Conservation (phyloP, 148 eudicot genomes). For the Persicaria maculosa region DNA sequence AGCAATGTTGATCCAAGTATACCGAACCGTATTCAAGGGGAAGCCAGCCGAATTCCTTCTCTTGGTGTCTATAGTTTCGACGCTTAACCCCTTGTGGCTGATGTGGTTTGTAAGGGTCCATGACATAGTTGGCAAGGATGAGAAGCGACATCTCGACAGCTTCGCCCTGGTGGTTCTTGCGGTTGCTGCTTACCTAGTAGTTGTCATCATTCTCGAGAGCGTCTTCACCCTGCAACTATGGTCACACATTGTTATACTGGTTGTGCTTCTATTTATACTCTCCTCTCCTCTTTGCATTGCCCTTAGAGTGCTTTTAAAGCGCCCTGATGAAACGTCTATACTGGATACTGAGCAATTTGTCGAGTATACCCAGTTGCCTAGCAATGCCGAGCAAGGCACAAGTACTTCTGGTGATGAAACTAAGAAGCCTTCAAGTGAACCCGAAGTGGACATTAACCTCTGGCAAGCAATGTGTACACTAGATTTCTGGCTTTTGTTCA, state of each 20-base stretch:
- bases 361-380: conserved; percentile 26
- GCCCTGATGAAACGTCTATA: conserved; percentile 10
- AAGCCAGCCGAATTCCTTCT: conserved; percentile 49
- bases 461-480: conserved; percentile 51
- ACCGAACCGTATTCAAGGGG: conserved; percentile 43
- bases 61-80: conserved; percentile 49
- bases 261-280: conserved; percentile 37
- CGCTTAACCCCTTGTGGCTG: conserved; percentile 41
- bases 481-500: conserved; percentile 59
- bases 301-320: conserved; percentile 30
- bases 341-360: conserved; percentile 11
- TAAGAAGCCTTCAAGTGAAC: not conserved
- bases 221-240: conserved; percentile 27
- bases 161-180: conserved; percentile 41
- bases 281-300: conserved; percentile 43
- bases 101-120: conserved; percentile 55
- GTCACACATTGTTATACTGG: conserved; percentile 27
- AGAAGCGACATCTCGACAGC: conserved; percentile 39
- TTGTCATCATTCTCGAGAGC: conserved; percentile 40
- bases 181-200: conserved; percentile 53
- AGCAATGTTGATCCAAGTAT: conserved; percentile 64
- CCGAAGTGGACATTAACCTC: conserved; percentile 36
- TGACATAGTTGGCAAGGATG: conserved; percentile 33
- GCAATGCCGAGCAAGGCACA: not conserved
- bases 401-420: not conserved